Evolutionary conservation across 768 basidiomycete genomes (phyloP).

Genomic region (Epithele typhae): DNA sequence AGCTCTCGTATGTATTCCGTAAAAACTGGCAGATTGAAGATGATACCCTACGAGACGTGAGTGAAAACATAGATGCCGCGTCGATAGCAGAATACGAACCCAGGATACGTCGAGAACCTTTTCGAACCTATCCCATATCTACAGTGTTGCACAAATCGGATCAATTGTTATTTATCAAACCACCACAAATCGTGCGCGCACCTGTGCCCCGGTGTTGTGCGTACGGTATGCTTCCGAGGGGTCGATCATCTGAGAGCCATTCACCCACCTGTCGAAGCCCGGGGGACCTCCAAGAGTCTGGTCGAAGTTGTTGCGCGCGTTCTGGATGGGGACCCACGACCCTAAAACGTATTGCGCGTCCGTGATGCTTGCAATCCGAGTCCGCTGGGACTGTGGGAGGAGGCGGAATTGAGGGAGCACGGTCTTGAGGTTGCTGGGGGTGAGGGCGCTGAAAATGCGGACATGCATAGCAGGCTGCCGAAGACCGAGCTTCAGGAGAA

Average conservation of each 20-base stretch:
- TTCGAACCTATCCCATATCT: constrained; percentile 78
- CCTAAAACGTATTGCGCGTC: constrained; percentile 39
- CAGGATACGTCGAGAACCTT: constrained; percentile 46
- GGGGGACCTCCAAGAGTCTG: constrained; percentile 50
- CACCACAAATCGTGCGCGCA: constrained; percentile 18
- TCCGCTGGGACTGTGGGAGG: constrained; percentile 33
- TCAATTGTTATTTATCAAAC: too few relatives aligned
- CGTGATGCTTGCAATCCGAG: constrained; percentile 30
- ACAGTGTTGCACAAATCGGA: background rate
- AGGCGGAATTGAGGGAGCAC: constrained; percentile 51
- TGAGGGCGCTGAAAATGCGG: constrained; percentile 37
- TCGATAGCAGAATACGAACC: too few relatives aligned
- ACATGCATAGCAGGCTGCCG: constrained; percentile 60
- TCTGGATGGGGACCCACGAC: constrained; percentile 51
- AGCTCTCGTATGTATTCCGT: constrained; percentile 58
- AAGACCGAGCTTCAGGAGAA: constrained; percentile 51
- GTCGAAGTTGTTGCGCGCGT: constrained; percentile 52
- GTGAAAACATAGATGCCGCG: too few relatives aligned
- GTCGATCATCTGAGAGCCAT: constrained; percentile 58
- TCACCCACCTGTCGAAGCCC: constrained; percentile 68
- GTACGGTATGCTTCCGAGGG: constrained; percentile 69
- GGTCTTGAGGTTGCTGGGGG: constrained; percentile 34
- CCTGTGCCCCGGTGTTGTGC: constrained; percentile 68
- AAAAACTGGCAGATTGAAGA: constrained; percentile 54
- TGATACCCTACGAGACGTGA: constrained; percentile 27